These are phyloP conservation scores for Sarcodon aspratus DNA, from an alignment of 768 basidiomycete species.

Conservation along the genomic window DNA sequence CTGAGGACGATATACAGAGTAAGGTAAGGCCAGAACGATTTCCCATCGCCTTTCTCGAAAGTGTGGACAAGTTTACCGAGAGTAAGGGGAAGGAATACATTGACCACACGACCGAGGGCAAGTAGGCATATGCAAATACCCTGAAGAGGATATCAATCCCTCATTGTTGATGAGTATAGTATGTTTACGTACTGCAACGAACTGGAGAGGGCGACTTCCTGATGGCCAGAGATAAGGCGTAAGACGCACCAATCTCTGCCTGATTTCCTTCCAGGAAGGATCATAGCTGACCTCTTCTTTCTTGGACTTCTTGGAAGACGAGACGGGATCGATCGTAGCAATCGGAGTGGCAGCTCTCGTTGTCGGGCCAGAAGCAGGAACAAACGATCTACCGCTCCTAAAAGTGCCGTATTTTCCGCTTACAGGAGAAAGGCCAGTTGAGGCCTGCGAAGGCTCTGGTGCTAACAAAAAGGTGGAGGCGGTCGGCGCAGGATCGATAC, in stretches of 20 bases:
- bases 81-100: constrained; percentile 56
- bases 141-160: constrained; percentile 21
- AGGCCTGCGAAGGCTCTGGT: constrained; percentile 12
- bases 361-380: constrained; percentile 40
- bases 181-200: constrained; percentile 43
- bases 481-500: constrained; percentile 20
- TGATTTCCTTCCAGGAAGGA: constrained; percentile 63
- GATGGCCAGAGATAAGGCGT: constrained; percentile 81
- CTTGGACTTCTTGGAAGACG: constrained; percentile 13
- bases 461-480: constrained; percentile 43
- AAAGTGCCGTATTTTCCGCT: constrained; percentile 70
- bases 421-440: constrained; percentile 40
- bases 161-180: background rate
- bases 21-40: constrained; percentile 60
- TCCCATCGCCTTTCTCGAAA: constrained; percentile 33
- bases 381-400: constrained; percentile 33
- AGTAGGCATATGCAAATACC: constrained; percentile 60
- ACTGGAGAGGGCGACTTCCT: constrained; percentile 51
- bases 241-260: constrained; percentile 51
- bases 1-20: constrained; percentile 57
- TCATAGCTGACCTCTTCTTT: constrained; percentile 47
- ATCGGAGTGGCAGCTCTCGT: constrained; percentile 33
- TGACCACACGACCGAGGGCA: constrained; percentile 66
- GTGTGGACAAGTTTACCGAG: constrained; percentile 54
- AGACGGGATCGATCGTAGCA: constrained; percentile 22